Conservation (phyloP, 1,284 basidiomycete species). For the Apiotrichum laibachii region DNA sequence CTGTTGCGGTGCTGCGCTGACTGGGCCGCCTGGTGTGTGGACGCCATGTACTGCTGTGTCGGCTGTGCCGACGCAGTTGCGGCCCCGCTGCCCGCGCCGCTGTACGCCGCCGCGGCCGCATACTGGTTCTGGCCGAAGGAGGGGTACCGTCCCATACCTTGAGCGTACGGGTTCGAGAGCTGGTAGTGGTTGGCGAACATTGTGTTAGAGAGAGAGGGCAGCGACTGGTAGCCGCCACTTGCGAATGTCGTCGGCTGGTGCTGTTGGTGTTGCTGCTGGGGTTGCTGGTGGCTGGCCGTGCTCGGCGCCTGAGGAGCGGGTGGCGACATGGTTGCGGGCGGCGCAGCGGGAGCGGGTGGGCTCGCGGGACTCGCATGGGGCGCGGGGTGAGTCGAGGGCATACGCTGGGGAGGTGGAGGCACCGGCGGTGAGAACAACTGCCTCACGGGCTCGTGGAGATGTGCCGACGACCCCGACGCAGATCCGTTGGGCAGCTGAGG, state of each 20-base stretch:
- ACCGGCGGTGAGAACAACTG: not conserved
- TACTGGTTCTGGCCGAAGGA: not conserved
- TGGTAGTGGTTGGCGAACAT: not conserved
- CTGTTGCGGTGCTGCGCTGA: not conserved
- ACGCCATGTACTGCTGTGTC: no score
- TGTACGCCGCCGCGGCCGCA: not conserved
- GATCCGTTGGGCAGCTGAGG: not conserved
- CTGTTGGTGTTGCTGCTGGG: not conserved
- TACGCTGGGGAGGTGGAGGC: not conserved
- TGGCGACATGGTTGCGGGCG: not conserved
- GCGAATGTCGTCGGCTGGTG: not conserved
- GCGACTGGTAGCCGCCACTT: not conserved
- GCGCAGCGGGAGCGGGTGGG: no score
- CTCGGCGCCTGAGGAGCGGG: no score
- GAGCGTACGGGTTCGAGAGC: not conserved
- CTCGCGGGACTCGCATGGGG: not conserved
- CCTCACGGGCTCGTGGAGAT: not conserved
- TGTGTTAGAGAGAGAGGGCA: not conserved
- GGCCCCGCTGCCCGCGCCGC: no score
- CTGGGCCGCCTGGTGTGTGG: no score
- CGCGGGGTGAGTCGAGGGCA: not conserved
- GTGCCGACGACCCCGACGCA: not conserved
- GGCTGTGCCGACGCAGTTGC: no score
- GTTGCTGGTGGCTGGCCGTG: no score
- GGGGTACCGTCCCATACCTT: not conserved